Evolutionary conservation across 2,329 filamentous ascomycete species (phyloP).

Genomic region (Simplicillium aogashimaense): DNA sequence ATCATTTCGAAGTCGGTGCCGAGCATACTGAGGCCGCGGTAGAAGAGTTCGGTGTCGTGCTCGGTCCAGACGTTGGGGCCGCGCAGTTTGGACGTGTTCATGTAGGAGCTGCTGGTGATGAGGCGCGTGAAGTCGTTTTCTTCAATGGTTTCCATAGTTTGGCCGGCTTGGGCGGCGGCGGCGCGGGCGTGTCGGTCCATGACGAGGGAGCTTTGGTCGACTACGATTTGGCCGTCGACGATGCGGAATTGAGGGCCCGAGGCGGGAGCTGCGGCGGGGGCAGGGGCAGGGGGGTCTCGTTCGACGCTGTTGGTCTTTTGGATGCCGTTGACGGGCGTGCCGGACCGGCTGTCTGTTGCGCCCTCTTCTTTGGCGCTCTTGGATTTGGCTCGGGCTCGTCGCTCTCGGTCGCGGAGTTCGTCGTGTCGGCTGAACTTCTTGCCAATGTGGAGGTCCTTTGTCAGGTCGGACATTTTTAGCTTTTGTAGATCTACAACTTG

Average conservation of each 20-base stretch:
- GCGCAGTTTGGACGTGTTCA: slow-evolving; percentile 49
- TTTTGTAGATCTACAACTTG: slow-evolving; percentile 54
- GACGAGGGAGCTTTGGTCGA: slow-evolving; percentile 57
- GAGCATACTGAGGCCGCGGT: slow-evolving; percentile 63
- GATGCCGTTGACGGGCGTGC: slow-evolving; percentile 6
- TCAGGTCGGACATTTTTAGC: slow-evolving; percentile 65
- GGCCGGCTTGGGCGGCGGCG: slow-evolving; percentile 34
- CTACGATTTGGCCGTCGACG: slow-evolving; percentile 62
- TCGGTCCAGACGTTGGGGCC: slow-evolving; percentile 60
- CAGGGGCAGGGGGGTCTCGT: slow-evolving; percentile 11
- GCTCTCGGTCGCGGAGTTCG: slow-evolving; percentile 59
- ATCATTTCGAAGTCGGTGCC: slow-evolving; percentile 81
- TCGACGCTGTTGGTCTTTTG: slow-evolving; percentile 7
- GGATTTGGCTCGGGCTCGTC: slow-evolving; percentile 25
- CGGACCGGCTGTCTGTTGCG: slow-evolving; percentile 12
- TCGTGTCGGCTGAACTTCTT: slow-evolving; percentile 67
- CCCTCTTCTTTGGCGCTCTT: slow-evolving; percentile 18
- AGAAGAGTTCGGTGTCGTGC: slow-evolving; percentile 66
- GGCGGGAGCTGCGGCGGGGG: slow-evolving; percentile 15
- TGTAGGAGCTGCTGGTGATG: slow-evolving; percentile 59
- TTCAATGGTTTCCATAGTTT: slow-evolving; percentile 54
- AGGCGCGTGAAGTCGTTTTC: slow-evolving; percentile 70
- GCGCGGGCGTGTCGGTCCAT: slow-evolving; percentile 60
- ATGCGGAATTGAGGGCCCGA: slow-evolving; percentile 49
- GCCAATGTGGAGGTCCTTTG: slow-evolving; percentile 58